Evolutionary conservation across 768 basidiomycete species (phyloP), one percentile per base, ranked within the genome.

Genomic region (Tephrocybe sp.): DNA sequence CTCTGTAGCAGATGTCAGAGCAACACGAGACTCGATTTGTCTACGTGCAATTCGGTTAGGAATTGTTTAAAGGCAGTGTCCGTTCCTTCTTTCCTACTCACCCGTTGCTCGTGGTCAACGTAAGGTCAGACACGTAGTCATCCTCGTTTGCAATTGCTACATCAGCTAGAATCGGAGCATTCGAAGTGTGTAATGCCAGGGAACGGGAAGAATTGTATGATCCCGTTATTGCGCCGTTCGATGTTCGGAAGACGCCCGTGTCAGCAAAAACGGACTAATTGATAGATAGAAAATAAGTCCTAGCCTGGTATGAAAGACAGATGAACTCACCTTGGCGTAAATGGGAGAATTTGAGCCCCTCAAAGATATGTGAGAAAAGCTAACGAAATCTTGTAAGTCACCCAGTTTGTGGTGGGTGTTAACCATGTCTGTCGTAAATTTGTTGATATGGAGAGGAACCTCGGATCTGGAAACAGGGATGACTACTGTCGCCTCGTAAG

Each of bases 101-200:
- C 79, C 68, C 70, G 48, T 82, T 79, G 22, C 49, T 64, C 1
- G 76, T 75, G 18, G 47, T 54, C 40, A 78, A 57, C 8, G 38
- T 33, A 49, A 79, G 53, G 10, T 54, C 52, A 10, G 64, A 47
- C 18, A 59, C 49, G 5, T 49, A 49, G 10, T 54, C 42, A 23
- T 62, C 51, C 9, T 54, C 53, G 43, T 69, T 70, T 12, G 59
- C 31, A 36, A 82, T 46, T 23, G 60, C 64, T 24, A 79, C 73
- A 25, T 63, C 58, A 0, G 68, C 66, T 3, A 59, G 42, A 52
- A 84, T 74, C 3, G 40, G 58, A 0, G 63, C 72, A 49, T 81
- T 80, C n/a, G 59, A 60, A 2, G 75, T 75, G 16, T 38, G 52
- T 15, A 82, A 58, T 13, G 51, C 40, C 22, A 84, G 63, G 3